These are phyloP conservation scores for Alternaria arbusti DNA, from an alignment of 2,329 filamentous ascomycete species.

Conservation along the genomic window DNA sequence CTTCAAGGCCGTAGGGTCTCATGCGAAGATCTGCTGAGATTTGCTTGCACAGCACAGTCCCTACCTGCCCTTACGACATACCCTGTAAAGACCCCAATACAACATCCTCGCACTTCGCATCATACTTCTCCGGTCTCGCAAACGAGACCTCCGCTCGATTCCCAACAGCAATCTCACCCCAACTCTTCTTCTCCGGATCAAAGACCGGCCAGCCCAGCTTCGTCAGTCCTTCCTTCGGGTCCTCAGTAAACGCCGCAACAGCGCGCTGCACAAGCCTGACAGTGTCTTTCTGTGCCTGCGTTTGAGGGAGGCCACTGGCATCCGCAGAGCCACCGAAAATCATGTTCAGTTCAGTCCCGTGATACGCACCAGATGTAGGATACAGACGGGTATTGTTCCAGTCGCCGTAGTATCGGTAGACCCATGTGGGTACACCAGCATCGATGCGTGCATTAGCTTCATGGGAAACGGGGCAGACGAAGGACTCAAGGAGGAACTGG, in stretches of 20 bases:
- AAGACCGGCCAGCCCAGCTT: slow-evolving; percentile 23
- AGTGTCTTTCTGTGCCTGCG: slow-evolving; percentile 17
- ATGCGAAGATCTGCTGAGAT: not conserved
- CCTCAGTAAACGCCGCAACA: slow-evolving; percentile 24
- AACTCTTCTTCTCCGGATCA: slow-evolving; percentile 10
- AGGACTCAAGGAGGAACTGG: slow-evolving; percentile 21
- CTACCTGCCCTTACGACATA: not conserved
- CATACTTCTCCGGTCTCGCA: slow-evolving; percentile 15
- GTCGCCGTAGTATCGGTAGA: slow-evolving; percentile 29
- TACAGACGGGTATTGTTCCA: slow-evolving; percentile 28
- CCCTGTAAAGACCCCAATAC: slow-evolving; percentile 15
- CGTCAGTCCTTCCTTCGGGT: slow-evolving; percentile 19
- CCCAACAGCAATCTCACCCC: slow-evolving; percentile 16
- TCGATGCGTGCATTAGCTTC: slow-evolving; percentile 13
- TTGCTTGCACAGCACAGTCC: not conserved
- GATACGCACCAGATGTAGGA: slow-evolving; percentile 30
- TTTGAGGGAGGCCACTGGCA: slow-evolving; percentile 16
- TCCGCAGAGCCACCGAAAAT: slow-evolving; percentile 29
- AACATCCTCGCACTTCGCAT: slow-evolving; percentile 5
- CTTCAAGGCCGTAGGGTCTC: not conserved
- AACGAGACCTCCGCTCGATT: slow-evolving; percentile 13
- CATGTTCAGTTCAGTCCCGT: slow-evolving; percentile 31
- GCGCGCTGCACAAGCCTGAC: slow-evolving; percentile 22
- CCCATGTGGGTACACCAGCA: slow-evolving; percentile 20
- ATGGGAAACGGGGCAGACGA: slow-evolving; percentile 21